A percentile compares a stretch with the other conserved stretches of the same genome.
phyloP scores from a whole-genome alignment of 441 rosid species.

The Adansonia rubrostipa region DNA sequence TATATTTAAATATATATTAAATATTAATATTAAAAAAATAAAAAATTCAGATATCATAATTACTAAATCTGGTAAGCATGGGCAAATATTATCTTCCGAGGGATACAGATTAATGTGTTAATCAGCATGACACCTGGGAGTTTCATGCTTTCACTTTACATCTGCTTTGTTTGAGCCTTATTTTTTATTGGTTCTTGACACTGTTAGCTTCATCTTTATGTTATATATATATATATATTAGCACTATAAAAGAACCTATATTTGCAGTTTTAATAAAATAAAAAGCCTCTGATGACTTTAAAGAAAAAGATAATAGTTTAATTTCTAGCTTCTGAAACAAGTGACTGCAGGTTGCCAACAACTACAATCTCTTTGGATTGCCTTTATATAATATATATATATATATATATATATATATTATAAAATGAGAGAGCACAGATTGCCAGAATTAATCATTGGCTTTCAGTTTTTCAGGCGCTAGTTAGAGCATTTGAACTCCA shows the following conservation, averaged over 20 bases:
- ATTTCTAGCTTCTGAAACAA: slow-evolving; percentile 8
- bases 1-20: too few species aligned
- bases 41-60: too few species aligned
- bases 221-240: not conserved
- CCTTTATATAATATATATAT: not conserved
- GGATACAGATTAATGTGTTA: not conserved
- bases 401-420: too few species aligned
- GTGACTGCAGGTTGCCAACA: not conserved
- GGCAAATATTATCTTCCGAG: not conserved
- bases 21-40: too few species aligned
- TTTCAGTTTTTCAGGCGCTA: not conserved
- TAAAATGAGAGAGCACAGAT: not conserved
- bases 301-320: not conserved
- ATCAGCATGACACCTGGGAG: slow-evolving; percentile 23
- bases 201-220: not conserved
- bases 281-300: slow-evolving; percentile 20
- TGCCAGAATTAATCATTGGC: not conserved
- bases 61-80: too few species aligned
- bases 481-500: not conserved
- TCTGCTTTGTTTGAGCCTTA: slow-evolving; percentile 1
- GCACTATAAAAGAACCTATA: slow-evolving; percentile 11
- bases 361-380: not conserved
- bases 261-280: not conserved
- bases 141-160: not conserved
- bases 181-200: not conserved